These are phyloP conservation scores for Sugiyamaella novakii DNA, from an alignment of 1,139 yeast species.

Conservation along the genomic window DNA sequence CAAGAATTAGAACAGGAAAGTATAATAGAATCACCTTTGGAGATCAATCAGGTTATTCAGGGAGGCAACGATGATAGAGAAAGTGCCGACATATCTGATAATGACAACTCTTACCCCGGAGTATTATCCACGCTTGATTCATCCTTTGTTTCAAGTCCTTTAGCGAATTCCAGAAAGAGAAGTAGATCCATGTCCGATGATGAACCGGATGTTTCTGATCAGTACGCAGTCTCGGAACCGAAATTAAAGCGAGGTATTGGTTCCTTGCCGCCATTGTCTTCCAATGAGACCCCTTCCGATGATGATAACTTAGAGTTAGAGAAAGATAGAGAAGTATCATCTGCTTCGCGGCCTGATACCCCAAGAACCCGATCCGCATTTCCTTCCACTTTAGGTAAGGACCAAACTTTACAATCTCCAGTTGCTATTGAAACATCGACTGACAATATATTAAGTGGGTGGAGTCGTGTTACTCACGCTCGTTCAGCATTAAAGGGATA, in stretches of 20 bases:
- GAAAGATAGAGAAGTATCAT: no score
- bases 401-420: constrained; percentile 6
- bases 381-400: neutral
- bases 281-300: no score
- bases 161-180: neutral
- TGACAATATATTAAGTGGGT: constrained; percentile 8
- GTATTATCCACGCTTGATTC: no score
- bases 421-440: neutral
- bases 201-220: no score
- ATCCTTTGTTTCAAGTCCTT: neutral
- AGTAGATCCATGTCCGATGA: neutral
- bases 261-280: no score
- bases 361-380: neutral
- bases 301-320: no score
- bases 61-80: no score
- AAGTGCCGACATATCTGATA: no score
- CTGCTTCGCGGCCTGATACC: no score
- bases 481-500: constrained; percentile 4
- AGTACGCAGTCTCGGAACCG: no score
- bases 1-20: constrained; percentile 5
- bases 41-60: neutral
- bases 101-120: no score
- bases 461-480: constrained; percentile 2
- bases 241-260: no score
- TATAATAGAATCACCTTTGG: neutral